These are phyloP conservation scores for Ehretia macrophylla DNA, from an alignment of 257 asterid species.

Conservation along the genomic window DNA sequence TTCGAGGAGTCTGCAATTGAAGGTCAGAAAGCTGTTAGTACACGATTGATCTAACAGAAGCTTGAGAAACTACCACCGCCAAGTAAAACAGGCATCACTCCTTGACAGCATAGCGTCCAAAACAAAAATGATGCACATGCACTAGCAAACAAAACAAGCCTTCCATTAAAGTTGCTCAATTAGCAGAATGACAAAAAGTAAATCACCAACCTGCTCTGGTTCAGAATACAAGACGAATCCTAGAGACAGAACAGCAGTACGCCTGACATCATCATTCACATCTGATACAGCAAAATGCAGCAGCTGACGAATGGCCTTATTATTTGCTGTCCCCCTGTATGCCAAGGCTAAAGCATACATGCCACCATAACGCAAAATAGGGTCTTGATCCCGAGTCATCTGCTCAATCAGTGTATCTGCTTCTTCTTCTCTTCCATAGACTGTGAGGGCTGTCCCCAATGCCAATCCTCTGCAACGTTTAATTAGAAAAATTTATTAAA, in stretches of 20 bases:
- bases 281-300: conserved; percentile 98
- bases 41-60: neutral
- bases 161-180: neutral
- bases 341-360: conserved; percentile 99
- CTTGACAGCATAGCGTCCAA: too few relatives aligned
- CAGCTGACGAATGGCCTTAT: conserved; percentile 92
- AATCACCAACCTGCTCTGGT: conserved; percentile 71
- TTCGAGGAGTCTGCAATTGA: conserved; percentile 75
- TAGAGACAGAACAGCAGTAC: conserved; percentile 96
- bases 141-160: neutral
- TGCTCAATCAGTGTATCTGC: conserved; percentile 92
- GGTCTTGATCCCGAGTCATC: conserved; percentile 99
- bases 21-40: conserved; percentile 11
- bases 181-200: neutral
- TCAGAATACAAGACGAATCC: conserved; percentile 91
- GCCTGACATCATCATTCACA: conserved; percentile 91
- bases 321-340: conserved; percentile 91
- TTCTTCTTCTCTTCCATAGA: conserved; percentile 96
- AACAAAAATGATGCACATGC: neutral
- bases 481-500: too few relatives aligned
- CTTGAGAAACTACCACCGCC: too few relatives aligned
- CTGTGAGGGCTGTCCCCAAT: conserved; percentile 93
- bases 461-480: conserved; percentile 71
- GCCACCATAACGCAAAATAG: conserved; percentile 94
- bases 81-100: too few relatives aligned